A percentile compares a stretch with the other conserved stretches of the same genome.
phyloP scores from a whole-genome alignment of 352 stramenopile genomes.

The Phytophthora chlamydospora region DNA sequence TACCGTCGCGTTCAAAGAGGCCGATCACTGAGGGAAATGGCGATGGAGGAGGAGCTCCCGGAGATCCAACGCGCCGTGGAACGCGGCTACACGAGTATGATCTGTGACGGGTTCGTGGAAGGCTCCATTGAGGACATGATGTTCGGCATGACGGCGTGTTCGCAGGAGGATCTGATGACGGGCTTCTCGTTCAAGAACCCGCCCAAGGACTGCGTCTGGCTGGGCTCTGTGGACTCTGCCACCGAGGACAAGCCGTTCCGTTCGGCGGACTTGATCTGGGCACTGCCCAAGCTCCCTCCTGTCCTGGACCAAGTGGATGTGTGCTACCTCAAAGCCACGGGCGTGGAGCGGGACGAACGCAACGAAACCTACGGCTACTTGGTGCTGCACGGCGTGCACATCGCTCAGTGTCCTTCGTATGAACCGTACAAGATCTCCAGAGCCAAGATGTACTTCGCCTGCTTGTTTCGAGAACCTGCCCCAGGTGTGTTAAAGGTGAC shows the following conservation, averaged over 20 bases:
- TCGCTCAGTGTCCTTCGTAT: constrained; percentile 46
- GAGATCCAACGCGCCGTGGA: constrained; percentile 36
- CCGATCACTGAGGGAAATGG: constrained; percentile 34
- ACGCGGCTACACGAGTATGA: constrained; percentile 35
- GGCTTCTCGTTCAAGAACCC: constrained; percentile 40
- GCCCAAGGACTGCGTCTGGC: constrained; percentile 46
- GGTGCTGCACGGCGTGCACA: constrained; percentile 47
- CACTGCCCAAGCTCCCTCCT: constrained; percentile 31
- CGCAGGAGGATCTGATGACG: constrained; percentile 46
- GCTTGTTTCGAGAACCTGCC: constrained; percentile 43
- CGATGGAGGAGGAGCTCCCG: constrained; percentile 32
- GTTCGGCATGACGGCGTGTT: constrained; percentile 43
- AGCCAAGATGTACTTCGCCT: constrained; percentile 42
- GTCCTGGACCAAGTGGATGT: constrained; percentile 43
- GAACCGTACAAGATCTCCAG: constrained; percentile 32
- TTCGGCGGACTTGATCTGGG: constrained; percentile 56
- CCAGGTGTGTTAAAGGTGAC: constrained; percentile 41
- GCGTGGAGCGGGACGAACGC: constrained; percentile 37
- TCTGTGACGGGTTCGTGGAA: constrained; percentile 38
- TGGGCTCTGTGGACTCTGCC: constrained; percentile 40
- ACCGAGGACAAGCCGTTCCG: constrained; percentile 45
- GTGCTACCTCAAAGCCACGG: constrained; percentile 49
- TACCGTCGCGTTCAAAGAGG: constrained; percentile 43
- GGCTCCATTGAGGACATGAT: constrained; percentile 51
- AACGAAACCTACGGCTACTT: constrained; percentile 50